Conservation (phyloP, 2,329 filamentous ascomycete species). For the Penicillium occitanis region DNA sequence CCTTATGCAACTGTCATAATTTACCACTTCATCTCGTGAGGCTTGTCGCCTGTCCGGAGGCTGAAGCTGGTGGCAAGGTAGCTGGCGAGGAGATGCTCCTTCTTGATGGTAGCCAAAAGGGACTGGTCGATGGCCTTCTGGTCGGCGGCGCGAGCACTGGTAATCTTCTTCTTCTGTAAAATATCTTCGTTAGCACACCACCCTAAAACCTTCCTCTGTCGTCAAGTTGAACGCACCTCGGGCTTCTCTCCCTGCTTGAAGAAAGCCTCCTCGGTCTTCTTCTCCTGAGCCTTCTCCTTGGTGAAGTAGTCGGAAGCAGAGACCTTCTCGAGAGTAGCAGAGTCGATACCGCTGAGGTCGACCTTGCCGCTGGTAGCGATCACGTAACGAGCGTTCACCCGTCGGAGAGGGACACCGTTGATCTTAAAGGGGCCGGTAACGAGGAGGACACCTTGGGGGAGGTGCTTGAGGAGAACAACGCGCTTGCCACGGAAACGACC, state of each 20-base stretch:
- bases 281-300: slow-evolving; percentile 82
- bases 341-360: slow-evolving; percentile 75
- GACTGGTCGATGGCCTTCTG: slow-evolving; percentile 99
- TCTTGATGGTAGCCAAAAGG: slow-evolving; percentile 93
- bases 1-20: slow-evolving; percentile 45
- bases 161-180: slow-evolving; percentile 90
- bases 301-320: slow-evolving; percentile 92
- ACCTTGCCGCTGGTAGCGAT: slow-evolving; percentile 52
- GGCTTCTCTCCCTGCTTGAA: slow-evolving; percentile 99
- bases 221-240: slow-evolving; percentile 66
- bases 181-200: background rate
- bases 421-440: slow-evolving; percentile 99
- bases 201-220: background rate
- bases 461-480: slow-evolving; percentile 96
- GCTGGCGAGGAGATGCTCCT: slow-evolving; percentile 88
- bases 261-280: slow-evolving; percentile 99
- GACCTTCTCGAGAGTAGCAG: slow-evolving; percentile 72
- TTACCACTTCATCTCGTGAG: slow-evolving; percentile 99
- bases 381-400: slow-evolving; percentile 56
- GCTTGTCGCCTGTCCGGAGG: slow-evolving; percentile 98
- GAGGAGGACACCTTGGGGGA: slow-evolving; percentile 95
- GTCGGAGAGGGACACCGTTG: slow-evolving; percentile 96
- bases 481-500: slow-evolving; percentile 99
- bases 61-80: slow-evolving; percentile 97
- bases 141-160: slow-evolving; percentile 87